Percentiles rank a stretch among this genome's conserved stretches.
Conservation (phyloP, 495 filamentous ascomycete species). For the Jackrogersella minutella region DNA sequence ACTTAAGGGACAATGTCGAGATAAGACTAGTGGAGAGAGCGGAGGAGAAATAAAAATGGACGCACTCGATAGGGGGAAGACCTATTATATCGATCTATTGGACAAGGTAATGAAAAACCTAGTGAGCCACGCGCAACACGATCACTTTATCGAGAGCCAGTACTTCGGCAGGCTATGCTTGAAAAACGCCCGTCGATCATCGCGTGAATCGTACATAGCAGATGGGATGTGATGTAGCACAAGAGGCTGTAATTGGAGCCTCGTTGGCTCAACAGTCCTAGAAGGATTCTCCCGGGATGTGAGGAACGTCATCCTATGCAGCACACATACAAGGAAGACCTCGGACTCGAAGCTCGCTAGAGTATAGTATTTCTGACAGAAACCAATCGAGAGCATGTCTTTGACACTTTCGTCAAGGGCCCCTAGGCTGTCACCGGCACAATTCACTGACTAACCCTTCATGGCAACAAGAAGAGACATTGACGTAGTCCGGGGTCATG, state of each 20-base stretch:
- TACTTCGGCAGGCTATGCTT: slow-evolving; percentile 13
- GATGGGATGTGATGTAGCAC: slow-evolving; percentile 15
- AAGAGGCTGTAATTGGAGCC: slow-evolving; percentile 8
- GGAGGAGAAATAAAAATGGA: slow-evolving; percentile 6
- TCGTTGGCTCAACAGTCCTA: slow-evolving; percentile 15
- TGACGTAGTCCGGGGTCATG: slow-evolving; percentile 20
- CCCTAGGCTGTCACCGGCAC: slow-evolving; percentile 10
- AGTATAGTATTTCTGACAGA: slow-evolving; percentile 25
- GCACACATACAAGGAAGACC: slow-evolving; percentile 17
- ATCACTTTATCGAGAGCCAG: background rate
- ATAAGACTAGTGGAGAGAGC: slow-evolving; percentile 2
- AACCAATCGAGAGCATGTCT: slow-evolving; percentile 18
- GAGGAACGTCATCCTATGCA: slow-evolving; percentile 27
- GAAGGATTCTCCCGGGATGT: slow-evolving; percentile 25
- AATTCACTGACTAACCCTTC: background rate
- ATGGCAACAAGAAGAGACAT: slow-evolving; percentile 6
- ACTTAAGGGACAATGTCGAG: background rate
- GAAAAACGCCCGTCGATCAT: slow-evolving; percentile 33
- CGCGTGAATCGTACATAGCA: slow-evolving; percentile 25
- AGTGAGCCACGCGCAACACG: slow-evolving; percentile 8
- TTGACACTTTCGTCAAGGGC: slow-evolving; percentile 12
- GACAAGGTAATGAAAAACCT: background rate
- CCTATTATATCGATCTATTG: slow-evolving; percentile 27
- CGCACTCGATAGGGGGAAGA: slow-evolving; percentile 9
- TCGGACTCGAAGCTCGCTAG: slow-evolving; percentile 14